Conservation (phyloP, 805 yeast species). For the Diddensiella transvaalensis region DNA sequence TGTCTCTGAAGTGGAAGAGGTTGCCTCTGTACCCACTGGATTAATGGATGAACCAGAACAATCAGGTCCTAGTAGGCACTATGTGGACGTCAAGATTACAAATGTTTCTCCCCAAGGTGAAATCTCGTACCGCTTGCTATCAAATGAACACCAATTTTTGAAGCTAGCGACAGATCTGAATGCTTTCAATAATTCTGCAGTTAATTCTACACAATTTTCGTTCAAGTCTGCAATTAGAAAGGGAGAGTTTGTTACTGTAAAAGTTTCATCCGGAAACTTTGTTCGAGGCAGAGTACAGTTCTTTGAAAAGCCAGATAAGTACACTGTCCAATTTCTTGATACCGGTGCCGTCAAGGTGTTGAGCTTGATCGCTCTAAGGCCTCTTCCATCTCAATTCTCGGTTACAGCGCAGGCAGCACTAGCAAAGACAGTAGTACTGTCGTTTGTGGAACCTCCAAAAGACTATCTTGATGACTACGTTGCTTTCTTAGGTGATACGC, state of each 20-base stretch:
- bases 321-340: constrained; percentile 57
- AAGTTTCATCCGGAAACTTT: constrained; percentile 50
- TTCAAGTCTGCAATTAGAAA: constrained; percentile 40
- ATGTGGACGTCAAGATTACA: constrained; percentile 36
- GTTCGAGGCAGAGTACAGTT: constrained; percentile 55
- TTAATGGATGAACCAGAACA: constrained; percentile 12
- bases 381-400: constrained; percentile 50
- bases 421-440: constrained; percentile 52
- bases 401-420: constrained; percentile 44
- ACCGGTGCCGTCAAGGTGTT: constrained; percentile 54
- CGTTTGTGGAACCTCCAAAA: constrained; percentile 52
- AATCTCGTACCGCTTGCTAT: constrained; percentile 25
- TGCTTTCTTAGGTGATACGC: constrained; percentile 44
- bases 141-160: constrained; percentile 19
- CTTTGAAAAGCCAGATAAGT: constrained; percentile 43
- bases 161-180: constrained; percentile 26
- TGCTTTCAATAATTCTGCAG: constrained; percentile 31
- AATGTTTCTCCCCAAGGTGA: constrained; percentile 29
- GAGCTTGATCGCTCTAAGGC: constrained; percentile 43
- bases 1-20: constrained; percentile 37
- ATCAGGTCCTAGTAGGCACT: constrained; percentile 22
- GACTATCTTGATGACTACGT: constrained; percentile 55
- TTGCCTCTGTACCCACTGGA: constrained; percentile 20
- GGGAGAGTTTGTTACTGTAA: constrained; percentile 51
- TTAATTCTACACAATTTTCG: constrained; percentile 28